A percentile compares a stretch with the other conserved stretches of the same genome.
phyloP scores from a whole-genome alignment of 2,329 filamentous ascomycete genomes.

The Aciculosporium take region DNA sequence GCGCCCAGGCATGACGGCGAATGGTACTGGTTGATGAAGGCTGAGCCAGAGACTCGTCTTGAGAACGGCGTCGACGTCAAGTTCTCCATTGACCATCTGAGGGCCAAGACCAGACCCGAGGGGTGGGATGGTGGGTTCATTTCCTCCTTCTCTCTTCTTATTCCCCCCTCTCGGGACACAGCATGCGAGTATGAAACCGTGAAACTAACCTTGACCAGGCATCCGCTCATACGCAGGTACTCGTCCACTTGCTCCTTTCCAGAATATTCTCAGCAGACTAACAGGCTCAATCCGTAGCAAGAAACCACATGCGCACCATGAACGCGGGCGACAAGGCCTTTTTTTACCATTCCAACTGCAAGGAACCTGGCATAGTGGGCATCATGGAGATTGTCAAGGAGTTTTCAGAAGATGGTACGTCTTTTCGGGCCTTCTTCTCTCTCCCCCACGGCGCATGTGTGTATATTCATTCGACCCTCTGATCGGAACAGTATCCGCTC shows the following conservation, averaged over 20 bases:
- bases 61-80: conserved; percentile 80
- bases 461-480: background rate
- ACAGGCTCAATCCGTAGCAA: conserved; percentile 31
- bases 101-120: conserved; percentile 58
- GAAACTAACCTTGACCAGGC: conserved; percentile 16
- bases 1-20: conserved; percentile 25
- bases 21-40: conserved; percentile 71
- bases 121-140: conserved; percentile 68
- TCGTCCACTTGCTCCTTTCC: background rate
- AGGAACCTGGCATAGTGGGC: conserved; percentile 74
- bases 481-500: conserved; percentile 16
- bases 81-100: conserved; percentile 88
- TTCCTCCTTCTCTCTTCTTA: background rate
- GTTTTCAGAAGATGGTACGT: conserved; percentile 60
- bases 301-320: conserved; percentile 87
- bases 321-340: conserved; percentile 83
- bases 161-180: background rate
- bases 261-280: background rate
- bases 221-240: conserved; percentile 36
- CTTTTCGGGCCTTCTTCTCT: background rate
- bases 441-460: background rate
- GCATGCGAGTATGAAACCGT: background rate
- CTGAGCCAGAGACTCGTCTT: conserved; percentile 72
- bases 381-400: conserved; percentile 82
- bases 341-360: conserved; percentile 94